Evolutionary conservation across 148 eudicot genomes (phyloP), one percentile per base, ranked within the genome.

Genomic region (Chenopodium album): DNA sequence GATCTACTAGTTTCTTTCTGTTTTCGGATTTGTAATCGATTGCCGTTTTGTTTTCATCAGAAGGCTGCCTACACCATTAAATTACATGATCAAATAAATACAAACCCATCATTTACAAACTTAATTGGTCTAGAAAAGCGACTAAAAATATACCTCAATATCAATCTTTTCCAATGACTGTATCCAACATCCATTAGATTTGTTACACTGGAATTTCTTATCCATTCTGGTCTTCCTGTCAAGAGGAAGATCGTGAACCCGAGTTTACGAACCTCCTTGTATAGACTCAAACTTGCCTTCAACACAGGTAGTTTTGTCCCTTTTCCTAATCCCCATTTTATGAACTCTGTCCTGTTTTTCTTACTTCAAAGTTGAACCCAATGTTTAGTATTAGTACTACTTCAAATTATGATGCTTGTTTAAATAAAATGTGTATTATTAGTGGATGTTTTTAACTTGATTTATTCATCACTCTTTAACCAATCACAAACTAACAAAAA

Each of bases 201-300:
- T 56, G 77, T 73, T 66, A 75, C 89, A 0, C 96, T 95, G 37
- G 28, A 65, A n/a, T 83, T 84, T 84, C 98, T 87, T 65, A 80
- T 86, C 78, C 41, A 31, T 82, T 95, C 97, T 79, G 26, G 79
- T 50, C 98, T 87, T 14, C 98, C 98, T 34, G 98, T 92, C 81
- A 95, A 84, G 31, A 95, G 83, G 86, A 95, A 84, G 77, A 92
- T 85, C 6, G 81, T 90, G 78, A 92, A 89, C 14, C 94, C 94
- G 4, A 89, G 88, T 71, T 86, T 28, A 60, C 86, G 83, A n/a
- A 95, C 87, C 82, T 92, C 86, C 32, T 87, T 85, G 88, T 93
- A 93, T 64, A 95, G 81, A 44, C 86, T 82, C 87, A 92, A 86
- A 78, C 94, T 95, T 65, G 98, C 89, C 2, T 84, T 79, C 23